Base-by-base conservation (phyloP, 2,329 filamentous ascomycete species). In the Metarhizium humberi region DNA sequence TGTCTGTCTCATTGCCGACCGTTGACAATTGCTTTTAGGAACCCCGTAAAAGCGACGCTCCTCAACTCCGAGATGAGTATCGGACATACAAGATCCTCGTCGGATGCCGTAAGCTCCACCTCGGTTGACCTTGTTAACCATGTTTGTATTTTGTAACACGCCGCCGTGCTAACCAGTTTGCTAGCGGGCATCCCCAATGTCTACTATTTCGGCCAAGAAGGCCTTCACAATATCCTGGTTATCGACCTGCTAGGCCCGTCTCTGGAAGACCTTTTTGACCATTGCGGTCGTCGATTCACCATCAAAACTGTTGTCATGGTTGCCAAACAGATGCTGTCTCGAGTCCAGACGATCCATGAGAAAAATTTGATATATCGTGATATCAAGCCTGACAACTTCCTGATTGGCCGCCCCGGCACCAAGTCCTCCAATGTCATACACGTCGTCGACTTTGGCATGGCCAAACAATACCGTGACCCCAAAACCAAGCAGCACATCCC, bases 231-330 rank as follows among this genome's bases (percentile, higher is more conserved):
- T 75, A 94, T 94, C 72, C 97, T 99, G 92, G 94, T 99, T 52
- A 85, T 97, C 62, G 94, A 99, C 69, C 85, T 99, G 32, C 88
- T 99, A 56, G 94, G 94, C 40, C 94, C 94, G 63, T 94, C 88
- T 68, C 78, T 99, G 73, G 94, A 99, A 76, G 94, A 99, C 71
- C 82, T 99, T 42, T 99, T 99, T 88, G 97, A 99, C 84, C 97
- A 97, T 75, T 99, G 94, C 85, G 97, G 97, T 85, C 89, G 94
- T 74, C 97, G 97, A 73, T 99, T 97, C 80, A 96, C 92, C n/a
- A 79, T 99, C 64, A 99, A 99, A 87, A 99, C 94, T 1, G 94
- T 99, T 36, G 82, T 99, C 51, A 84, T 99, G 36, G 84, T 99
- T 52, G 94, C 94, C 69, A 94, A 99, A 67, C 94, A 99, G 78